Conservation (phyloP, 208 protist species). For the Leishmania mexicana region DNA sequence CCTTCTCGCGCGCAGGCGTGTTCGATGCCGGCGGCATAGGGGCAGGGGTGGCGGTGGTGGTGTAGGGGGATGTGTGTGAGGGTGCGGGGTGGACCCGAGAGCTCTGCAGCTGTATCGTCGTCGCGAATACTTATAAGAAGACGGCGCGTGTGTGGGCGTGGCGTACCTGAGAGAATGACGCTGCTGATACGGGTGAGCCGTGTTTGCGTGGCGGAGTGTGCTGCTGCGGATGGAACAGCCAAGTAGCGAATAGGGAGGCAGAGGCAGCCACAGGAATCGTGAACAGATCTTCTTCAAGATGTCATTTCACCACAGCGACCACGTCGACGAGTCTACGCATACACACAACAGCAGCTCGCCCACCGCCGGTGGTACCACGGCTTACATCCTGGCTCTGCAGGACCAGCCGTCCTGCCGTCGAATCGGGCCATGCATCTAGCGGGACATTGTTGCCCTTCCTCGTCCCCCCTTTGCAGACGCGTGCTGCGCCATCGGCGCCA, state of each 20-base stretch:
- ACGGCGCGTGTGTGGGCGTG: background rate
- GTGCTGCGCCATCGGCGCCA: background rate
- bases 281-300: background rate
- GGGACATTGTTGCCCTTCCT: background rate
- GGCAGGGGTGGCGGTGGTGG: no score
- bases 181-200: background rate
- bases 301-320: background rate
- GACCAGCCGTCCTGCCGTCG: background rate
- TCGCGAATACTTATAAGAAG: background rate
- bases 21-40: constrained; percentile 13
- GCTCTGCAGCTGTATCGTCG: background rate
- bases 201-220: background rate
- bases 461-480: background rate
- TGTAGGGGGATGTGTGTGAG: background rate
- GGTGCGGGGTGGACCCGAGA: background rate
- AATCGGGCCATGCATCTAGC: background rate
- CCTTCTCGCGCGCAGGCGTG: constrained; percentile 15
- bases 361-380: background rate
- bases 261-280: background rate
- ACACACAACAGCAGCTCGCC: background rate
- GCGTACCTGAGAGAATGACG: background rate
- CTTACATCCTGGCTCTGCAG: background rate
- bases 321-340: background rate
- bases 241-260: background rate
- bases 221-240: background rate